Conservation (phyloP, 2,329 filamentous ascomycete genomes). For the Cercospora citrullina region DNA sequence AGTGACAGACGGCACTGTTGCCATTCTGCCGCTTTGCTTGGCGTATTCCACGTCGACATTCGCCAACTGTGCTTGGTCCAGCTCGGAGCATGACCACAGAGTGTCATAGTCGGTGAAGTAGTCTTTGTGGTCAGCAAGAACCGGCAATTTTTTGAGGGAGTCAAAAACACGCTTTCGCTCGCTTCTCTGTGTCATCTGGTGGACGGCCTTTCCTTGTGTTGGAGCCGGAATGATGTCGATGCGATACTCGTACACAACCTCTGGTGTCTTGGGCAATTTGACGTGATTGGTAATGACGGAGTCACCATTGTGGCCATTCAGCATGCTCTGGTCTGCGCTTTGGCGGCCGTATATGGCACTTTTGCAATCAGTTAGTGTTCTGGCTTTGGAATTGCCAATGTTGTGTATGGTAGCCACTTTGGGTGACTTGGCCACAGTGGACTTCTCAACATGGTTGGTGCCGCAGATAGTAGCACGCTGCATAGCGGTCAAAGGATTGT, state of each 20-base stretch:
- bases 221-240: not conserved
- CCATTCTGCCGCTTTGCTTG: constrained; percentile 7
- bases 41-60: not conserved
- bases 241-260: not conserved
- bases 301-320: not conserved
- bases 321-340: not conserved
- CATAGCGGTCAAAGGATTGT: not conserved
- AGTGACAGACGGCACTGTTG: not conserved
- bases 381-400: not conserved
- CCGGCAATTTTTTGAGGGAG: not conserved
- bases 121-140: not conserved
- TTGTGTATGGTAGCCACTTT: not conserved
- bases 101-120: constrained; percentile 11
- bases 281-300: constrained; percentile 5
- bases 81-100: not conserved
- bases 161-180: constrained; percentile 10
- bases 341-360: not conserved
- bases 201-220: not conserved
- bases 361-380: not conserved
- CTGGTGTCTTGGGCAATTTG: not conserved
- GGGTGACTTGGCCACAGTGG: not conserved
- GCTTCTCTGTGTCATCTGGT: not conserved
- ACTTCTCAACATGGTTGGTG: not conserved
- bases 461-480: not conserved
- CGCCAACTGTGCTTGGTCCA: not conserved